Evolutionary conservation across 306 rosid species (phyloP).

Genomic region (Cicer pinnatifidum): DNA sequence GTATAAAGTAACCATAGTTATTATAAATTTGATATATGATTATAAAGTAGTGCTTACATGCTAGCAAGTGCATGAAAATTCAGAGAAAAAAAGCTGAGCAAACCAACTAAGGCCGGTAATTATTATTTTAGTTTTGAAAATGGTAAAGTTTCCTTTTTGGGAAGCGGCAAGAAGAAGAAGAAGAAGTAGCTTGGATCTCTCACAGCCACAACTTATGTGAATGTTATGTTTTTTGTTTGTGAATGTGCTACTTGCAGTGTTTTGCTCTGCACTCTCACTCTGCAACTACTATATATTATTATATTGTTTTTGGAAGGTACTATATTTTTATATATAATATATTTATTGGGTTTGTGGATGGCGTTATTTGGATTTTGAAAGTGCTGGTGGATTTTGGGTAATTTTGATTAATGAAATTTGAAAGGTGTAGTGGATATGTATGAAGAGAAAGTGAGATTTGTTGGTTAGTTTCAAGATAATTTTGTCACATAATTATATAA

Average conservation of each 20-base stretch:
- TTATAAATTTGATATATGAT: neutral
- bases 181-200: conserved; percentile 51
- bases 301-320: conserved; percentile 13
- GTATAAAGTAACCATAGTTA: neutral
- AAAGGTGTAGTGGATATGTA: conserved; percentile 41
- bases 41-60: neutral
- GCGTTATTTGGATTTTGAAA: conserved; percentile 50
- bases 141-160: conserved; percentile 30
- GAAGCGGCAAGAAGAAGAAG: conserved; percentile 43
- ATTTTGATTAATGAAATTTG: neutral
- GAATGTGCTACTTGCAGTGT: conserved; percentile 49
- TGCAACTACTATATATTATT: neutral
- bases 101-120: neutral
- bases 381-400: conserved; percentile 42
- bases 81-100: neutral
- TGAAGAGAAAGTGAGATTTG: neutral
- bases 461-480: neutral
- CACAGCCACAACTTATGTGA: conserved; percentile 65
- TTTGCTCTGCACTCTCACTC: conserved; percentile 37
- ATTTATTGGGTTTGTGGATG: conserved; percentile 62
- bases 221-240: conserved; percentile 57
- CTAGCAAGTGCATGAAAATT: conserved; percentile 26
- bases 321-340: neutral
- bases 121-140: conserved; percentile 30
- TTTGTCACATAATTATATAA: conserved; percentile 27